Percentiles rank a stretch among this genome's conserved stretches.
phyloP scores from a whole-genome alignment of 2,329 filamentous ascomycete species.

The Plectosphaerella plurivora region DNA sequence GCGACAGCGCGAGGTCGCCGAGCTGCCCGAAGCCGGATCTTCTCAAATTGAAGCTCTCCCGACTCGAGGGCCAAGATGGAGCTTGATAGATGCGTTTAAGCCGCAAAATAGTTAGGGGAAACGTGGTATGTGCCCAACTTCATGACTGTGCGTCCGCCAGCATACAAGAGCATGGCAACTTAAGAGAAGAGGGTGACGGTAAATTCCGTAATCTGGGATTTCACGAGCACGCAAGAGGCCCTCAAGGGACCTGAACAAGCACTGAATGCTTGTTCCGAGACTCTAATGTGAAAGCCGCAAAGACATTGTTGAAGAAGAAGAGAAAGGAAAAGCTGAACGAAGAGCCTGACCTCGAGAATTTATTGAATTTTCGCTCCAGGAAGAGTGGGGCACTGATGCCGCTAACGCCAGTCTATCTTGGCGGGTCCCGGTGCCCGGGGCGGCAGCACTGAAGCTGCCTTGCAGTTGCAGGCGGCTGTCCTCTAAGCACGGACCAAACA shows the following conservation, averaged over 20 bases:
- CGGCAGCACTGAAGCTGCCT: too few species aligned
- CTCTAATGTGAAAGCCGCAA: slow-evolving; percentile 94
- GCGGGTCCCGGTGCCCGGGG: too few species aligned
- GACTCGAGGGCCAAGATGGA: slow-evolving; percentile 35
- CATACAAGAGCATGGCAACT: slow-evolving; percentile 57
- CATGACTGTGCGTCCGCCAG: slow-evolving; percentile 40
- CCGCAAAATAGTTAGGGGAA: slow-evolving; percentile 11
- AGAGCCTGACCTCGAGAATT: too few species aligned
- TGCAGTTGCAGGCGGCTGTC: too few species aligned
- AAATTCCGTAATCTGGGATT: slow-evolving; percentile 69
- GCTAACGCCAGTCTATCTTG: too few species aligned
- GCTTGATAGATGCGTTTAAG: too few species aligned
- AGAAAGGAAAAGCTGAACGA: slow-evolving; percentile 27
- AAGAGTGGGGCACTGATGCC: too few species aligned
- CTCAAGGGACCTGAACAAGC: slow-evolving; percentile 82
- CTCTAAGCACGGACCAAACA: too few species aligned
- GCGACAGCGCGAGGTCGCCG: slow-evolving; percentile 69
- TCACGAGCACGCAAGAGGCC: slow-evolving; percentile 96
- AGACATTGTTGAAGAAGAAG: slow-evolving; percentile 65
- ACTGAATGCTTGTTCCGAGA: slow-evolving; percentile 95
- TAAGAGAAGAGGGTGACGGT: slow-evolving; percentile 64
- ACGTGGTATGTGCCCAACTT: slow-evolving; percentile 45
- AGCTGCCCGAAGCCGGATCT: slow-evolving; percentile 84
- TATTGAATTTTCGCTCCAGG: too few species aligned
- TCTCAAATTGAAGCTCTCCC: slow-evolving; percentile 80